These are phyloP conservation scores for Podaxis sp. DNA, from an alignment of 768 basidiomycete genomes.

Conservation along the genomic window DNA sequence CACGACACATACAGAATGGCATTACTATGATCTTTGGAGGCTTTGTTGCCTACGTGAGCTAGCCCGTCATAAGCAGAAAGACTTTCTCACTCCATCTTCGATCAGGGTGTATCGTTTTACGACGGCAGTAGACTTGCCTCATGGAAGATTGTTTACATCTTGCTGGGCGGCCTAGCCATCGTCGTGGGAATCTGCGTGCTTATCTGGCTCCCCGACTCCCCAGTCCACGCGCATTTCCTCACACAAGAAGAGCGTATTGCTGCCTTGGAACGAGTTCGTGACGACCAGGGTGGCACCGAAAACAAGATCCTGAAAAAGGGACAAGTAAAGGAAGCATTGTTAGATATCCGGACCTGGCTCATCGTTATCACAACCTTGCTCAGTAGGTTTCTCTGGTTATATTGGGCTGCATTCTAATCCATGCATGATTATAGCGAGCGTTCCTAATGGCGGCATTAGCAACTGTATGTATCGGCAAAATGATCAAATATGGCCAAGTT, in stretches of 20 bases:
- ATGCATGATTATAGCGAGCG: conserved; percentile 45
- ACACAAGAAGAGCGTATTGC: conserved; percentile 61
- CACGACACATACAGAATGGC: conserved; percentile 42
- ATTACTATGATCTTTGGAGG: conserved; percentile 62
- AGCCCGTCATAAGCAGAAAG: not conserved
- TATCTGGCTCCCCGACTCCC: conserved; percentile 65
- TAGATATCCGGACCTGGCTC: conserved; percentile 61
- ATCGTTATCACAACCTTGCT: conserved; percentile 58
- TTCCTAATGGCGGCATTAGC: conserved; percentile 63
- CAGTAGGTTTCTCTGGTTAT: conserved; percentile 37
- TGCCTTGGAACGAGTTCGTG: conserved; percentile 63
- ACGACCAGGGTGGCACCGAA: conserved; percentile 63
- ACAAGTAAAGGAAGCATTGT: conserved; percentile 56
- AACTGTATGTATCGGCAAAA: conserved; percentile 45
- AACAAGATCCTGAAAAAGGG: conserved; percentile 60
- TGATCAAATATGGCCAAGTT: not conserved
- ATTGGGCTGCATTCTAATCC: not conserved
- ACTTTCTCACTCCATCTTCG: not conserved
- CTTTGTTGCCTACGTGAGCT: conserved; percentile 57
- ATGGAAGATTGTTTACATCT: conserved; percentile 62
- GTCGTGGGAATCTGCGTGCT: conserved; percentile 55
- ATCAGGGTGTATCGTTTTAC: conserved; percentile 57
- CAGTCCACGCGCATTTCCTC: conserved; percentile 56
- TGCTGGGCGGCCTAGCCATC: conserved; percentile 61
- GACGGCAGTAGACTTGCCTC: conserved; percentile 46